These are phyloP conservation scores for Nasturtium officinale DNA, from an alignment of 345 rosid species.

Conservation along the genomic window DNA sequence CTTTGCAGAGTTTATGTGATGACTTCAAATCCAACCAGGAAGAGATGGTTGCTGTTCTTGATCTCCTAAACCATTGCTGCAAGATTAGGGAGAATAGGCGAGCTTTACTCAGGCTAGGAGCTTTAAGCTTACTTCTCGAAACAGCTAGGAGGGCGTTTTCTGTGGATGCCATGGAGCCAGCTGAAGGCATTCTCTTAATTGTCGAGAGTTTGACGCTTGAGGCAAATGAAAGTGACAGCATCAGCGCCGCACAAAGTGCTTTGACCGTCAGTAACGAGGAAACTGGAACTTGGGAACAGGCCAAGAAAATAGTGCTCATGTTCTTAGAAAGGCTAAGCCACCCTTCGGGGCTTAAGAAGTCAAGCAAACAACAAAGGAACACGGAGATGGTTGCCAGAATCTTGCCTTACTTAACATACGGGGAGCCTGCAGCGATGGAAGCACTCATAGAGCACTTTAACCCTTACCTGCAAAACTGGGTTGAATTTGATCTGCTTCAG, in stretches of 20 bases:
- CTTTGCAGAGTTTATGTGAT: slow-evolving; percentile 71
- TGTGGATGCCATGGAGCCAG: slow-evolving; percentile 99
- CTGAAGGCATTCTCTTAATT: slow-evolving; percentile 96
- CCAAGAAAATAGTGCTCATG: slow-evolving; percentile 95
- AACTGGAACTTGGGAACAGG: slow-evolving; percentile 88
- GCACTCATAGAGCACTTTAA: slow-evolving; percentile 89
- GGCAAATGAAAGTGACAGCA: slow-evolving; percentile 91
- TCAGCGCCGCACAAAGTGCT: slow-evolving; percentile 73
- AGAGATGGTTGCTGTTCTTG: slow-evolving; percentile 88
- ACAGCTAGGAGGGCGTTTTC: slow-evolving; percentile 95
- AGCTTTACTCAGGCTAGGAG: slow-evolving; percentile 83
- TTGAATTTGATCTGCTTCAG: slow-evolving; percentile 78
- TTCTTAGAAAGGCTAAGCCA: slow-evolving; percentile 92
- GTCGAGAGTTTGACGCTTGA: slow-evolving; percentile 94
- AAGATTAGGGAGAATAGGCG: slow-evolving; percentile 91
- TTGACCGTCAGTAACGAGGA: slow-evolving; percentile 82
- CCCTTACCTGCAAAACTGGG: slow-evolving; percentile 88
- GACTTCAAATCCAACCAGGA: slow-evolving; percentile 95
- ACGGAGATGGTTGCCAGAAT: slow-evolving; percentile 99
- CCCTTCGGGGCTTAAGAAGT: slow-evolving; percentile 83
- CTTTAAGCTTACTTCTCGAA: slow-evolving; percentile 94
- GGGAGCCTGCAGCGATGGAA: slow-evolving; percentile 99
- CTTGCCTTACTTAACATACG: slow-evolving; percentile 94
- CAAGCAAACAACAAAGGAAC: slow-evolving; percentile 96
- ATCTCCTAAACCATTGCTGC: slow-evolving; percentile 97